These are phyloP conservation scores for Fusarium palustre DNA, from an alignment of 2,329 filamentous ascomycete species.

Conservation along the genomic window DNA sequence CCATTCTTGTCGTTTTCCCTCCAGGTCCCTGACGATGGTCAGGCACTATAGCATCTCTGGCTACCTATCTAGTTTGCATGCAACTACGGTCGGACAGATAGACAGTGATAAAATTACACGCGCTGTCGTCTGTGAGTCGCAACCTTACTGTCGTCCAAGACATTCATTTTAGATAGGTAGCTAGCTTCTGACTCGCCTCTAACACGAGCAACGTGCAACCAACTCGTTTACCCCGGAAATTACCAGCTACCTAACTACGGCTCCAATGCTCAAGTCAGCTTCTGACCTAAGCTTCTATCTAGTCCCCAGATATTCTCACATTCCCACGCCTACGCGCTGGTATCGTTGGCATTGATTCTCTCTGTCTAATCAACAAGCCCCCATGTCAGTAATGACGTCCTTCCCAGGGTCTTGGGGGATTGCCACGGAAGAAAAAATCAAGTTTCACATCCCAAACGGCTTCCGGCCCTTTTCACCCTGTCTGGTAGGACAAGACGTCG, in stretches of 20 bases:
- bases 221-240: conserved; percentile 15
- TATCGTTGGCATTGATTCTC: conserved; percentile 10
- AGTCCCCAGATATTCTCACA: not conserved
- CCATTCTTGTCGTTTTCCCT: not conserved
- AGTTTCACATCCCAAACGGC: conserved; percentile 34
- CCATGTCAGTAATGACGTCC: conserved; percentile 28
- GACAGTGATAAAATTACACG: conserved; percentile 14
- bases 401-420: conserved; percentile 13
- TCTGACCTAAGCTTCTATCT: not conserved
- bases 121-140: conserved; percentile 1
- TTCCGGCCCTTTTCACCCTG: conserved; percentile 22
- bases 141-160: not conserved
- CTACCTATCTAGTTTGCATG: not conserved
- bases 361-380: conserved; percentile 1
- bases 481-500: conserved; percentile 12
- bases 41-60: not conserved
- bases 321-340: not conserved
- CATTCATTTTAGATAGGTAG: not conserved
- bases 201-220: conserved; percentile 8
- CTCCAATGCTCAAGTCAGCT: conserved; percentile 9
- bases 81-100: not conserved
- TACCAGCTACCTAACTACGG: not conserved
- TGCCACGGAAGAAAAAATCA: conserved; percentile 30
- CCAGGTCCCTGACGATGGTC: not conserved
- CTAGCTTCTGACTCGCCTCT: conserved; percentile 1